A percentile compares a stretch with the other conserved stretches of the same genome.
phyloP scores from a whole-genome alignment of 1,284 basidiomycete genomes.

The Entoloma clypeatum region DNA sequence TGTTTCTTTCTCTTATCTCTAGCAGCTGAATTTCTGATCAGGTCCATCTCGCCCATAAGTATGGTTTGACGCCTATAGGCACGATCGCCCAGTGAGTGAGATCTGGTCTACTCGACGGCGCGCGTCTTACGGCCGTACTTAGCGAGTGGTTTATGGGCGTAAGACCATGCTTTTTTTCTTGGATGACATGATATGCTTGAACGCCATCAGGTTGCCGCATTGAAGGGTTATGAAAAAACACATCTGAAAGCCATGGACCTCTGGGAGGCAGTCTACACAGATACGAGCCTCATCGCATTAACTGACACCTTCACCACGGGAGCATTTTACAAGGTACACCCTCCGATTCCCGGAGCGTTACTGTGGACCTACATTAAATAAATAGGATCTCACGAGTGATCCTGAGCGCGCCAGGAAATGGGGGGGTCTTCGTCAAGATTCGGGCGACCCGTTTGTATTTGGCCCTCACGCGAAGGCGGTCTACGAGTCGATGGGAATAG shows the following conservation, averaged over 20 bases:
- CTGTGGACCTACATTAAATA: background rate
- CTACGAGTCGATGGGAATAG: conserved; percentile 65
- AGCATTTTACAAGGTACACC: conserved; percentile 71
- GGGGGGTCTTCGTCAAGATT: conserved; percentile 88
- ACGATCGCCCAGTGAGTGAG: conserved; percentile 87
- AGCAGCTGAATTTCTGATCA: too few relatives aligned
- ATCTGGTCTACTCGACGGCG: conserved; percentile 4
- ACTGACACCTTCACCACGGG: conserved; percentile 91
- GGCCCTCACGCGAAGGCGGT: conserved; percentile 68
- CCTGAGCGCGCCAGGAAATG: conserved; percentile 65
- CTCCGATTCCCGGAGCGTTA: background rate
- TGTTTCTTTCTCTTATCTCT: background rate
- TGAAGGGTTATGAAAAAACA: conserved; percentile 75
- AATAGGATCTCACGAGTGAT: conserved; percentile 59
- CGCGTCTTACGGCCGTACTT: conserved; percentile 7
- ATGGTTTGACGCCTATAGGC: conserved; percentile 67
- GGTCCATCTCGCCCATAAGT: conserved; percentile 79
- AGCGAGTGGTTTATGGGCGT: conserved; percentile 97
- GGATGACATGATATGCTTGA: conserved; percentile 4
- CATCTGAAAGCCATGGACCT: conserved; percentile 74
- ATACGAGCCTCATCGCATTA: conserved; percentile 66
- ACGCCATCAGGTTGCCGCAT: conserved; percentile 64
- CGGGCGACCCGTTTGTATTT: conserved; percentile 81
- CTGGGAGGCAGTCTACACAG: conserved; percentile 79
- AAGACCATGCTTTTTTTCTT: conserved; percentile 25